Conservation (phyloP, 495 filamentous ascomycete species). For the Penicillium goetzii region DNA sequence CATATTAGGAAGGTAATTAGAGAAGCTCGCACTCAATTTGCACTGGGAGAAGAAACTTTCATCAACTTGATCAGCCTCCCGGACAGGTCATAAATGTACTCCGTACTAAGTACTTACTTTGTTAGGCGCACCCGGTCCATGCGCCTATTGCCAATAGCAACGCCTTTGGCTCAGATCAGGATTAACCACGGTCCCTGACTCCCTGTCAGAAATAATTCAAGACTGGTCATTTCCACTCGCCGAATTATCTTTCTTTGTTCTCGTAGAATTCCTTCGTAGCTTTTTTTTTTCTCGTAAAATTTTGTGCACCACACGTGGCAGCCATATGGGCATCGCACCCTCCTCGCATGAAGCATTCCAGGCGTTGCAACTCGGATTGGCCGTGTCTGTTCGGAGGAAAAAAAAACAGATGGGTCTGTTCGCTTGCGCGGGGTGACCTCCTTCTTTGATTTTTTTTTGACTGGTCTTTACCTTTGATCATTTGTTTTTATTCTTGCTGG, state of each 20-base stretch:
- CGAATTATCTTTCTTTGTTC: background rate
- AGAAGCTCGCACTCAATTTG: background rate
- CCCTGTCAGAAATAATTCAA: slow-evolving; percentile 9
- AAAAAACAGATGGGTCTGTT: slow-evolving; percentile 19
- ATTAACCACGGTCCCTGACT: background rate
- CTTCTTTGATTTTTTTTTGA: slow-evolving; percentile 12
- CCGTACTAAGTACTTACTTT: background rate
- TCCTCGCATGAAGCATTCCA: slow-evolving; percentile 34
- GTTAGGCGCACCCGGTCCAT: slow-evolving; percentile 4
- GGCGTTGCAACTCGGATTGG: slow-evolving; percentile 16
- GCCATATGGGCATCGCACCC: slow-evolving; percentile 32
- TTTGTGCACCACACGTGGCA: slow-evolving; percentile 28
- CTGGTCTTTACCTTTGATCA: slow-evolving; percentile 1
- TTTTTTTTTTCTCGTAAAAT: slow-evolving; percentile 7
- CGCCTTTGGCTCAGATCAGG: background rate
- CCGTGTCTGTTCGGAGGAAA: slow-evolving; percentile 14
- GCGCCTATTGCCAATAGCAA: slow-evolving; percentile 24
- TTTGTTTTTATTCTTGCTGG: background rate
- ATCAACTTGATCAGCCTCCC: background rate
- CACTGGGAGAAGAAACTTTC: background rate
- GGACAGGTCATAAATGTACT: background rate
- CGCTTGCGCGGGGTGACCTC: slow-evolving; percentile 9
- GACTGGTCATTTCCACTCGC: slow-evolving; percentile 5
- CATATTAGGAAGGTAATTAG: slow-evolving; percentile 11
- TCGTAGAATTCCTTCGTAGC: slow-evolving; percentile 15